Evolutionary conservation across 768 basidiomycete species (phyloP).

Genomic region (Exidia glandulosa): DNA sequence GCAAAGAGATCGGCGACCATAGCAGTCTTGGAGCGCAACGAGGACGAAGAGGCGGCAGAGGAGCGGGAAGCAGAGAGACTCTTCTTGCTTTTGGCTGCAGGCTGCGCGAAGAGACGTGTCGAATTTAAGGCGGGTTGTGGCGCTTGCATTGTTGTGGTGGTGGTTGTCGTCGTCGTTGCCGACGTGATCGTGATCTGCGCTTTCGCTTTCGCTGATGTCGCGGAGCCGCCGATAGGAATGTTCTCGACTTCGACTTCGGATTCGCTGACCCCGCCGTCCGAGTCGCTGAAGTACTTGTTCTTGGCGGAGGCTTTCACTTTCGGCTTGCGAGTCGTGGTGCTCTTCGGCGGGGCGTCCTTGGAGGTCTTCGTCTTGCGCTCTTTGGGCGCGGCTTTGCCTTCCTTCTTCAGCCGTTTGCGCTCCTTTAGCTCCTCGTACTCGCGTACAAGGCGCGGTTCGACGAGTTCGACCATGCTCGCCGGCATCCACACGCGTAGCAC

Average conservation of each 20-base stretch:
- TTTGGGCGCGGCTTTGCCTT: conserved; percentile 7
- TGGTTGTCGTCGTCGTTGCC: neutral
- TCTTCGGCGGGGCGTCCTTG: conserved; percentile 1
- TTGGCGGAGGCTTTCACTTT: neutral
- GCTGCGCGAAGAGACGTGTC: neutral
- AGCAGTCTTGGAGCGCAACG: neutral
- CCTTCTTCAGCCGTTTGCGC: conserved; percentile 40
- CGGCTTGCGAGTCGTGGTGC: neutral
- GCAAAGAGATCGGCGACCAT: neutral
- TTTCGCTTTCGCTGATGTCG: neutral
- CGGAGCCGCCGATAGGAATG: neutral
- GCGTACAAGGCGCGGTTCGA: conserved; percentile 52
- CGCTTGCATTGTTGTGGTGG: neutral
- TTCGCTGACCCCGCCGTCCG: neutral
- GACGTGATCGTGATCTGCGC: neutral
- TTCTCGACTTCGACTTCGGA: neutral
- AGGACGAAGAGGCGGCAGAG: neutral
- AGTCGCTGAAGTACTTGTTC: neutral
- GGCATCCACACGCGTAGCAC: conserved; percentile 72
- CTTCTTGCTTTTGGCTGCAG: neutral
- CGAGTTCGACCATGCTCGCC: conserved; percentile 60
- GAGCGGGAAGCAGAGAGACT: neutral
- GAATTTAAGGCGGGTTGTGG: neutral
- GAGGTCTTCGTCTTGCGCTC: conserved; percentile 21
- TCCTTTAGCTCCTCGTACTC: conserved; percentile 43